These are phyloP conservation scores for Byssochlamys sp. DNA, from an alignment of 2,329 filamentous ascomycete genomes.

Conservation along the genomic window DNA sequence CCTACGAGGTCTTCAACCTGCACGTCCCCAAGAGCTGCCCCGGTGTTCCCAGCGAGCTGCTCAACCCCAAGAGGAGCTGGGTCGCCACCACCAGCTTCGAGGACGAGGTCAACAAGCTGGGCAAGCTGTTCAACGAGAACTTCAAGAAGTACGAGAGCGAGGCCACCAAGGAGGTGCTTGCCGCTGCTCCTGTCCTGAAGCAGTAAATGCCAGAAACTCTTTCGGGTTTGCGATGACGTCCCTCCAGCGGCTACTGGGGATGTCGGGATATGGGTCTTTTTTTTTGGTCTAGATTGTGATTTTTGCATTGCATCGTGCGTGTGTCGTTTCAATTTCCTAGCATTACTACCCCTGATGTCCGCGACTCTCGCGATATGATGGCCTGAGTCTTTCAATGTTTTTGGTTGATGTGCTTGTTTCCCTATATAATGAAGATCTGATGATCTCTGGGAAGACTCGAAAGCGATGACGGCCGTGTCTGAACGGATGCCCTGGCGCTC, in stretches of 20 bases:
- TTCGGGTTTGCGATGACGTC: background rate
- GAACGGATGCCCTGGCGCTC: background rate
- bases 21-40: constrained; percentile 86
- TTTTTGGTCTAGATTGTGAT: constrained; percentile 4
- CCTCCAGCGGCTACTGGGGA: constrained; percentile 1
- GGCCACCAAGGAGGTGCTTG: constrained; percentile 69
- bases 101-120: constrained; percentile 82
- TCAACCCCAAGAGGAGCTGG: constrained; percentile 93
- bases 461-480: background rate
- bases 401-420: background rate
- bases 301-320: background rate
- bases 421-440: background rate
- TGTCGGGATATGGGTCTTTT: constrained; percentile 4
- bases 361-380: background rate
- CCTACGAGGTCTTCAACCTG: constrained; percentile 92
- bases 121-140: constrained; percentile 84
- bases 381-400: background rate
- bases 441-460: background rate
- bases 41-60: constrained; percentile 77
- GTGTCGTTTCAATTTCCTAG: background rate
- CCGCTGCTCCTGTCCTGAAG: constrained; percentile 31
- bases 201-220: constrained; percentile 1
- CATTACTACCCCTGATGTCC: background rate
- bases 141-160: constrained; percentile 90
- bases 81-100: constrained; percentile 74